Base-by-base conservation (phyloP, 2,329 filamentous ascomycete genomes). In the Colletotrichum chlorophyti region DNA sequence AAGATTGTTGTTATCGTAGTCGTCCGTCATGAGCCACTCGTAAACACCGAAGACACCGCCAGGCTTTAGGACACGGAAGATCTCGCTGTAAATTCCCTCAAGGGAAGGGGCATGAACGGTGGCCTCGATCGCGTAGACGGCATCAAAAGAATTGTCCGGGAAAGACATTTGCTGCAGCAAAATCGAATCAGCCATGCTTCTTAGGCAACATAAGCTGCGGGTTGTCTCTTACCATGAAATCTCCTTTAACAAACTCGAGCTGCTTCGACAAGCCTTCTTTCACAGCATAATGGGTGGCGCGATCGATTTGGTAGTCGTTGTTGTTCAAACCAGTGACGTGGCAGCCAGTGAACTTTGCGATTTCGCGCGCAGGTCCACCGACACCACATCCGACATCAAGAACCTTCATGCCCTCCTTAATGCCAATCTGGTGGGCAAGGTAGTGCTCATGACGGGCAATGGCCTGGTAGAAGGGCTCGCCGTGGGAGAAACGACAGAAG, bases 341-440 rank as follows among this genome's bases (percentile, higher is more conserved):
- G 68, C 85, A 89, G 59, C 90, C 92, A 6, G 91, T 88, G 76
- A 97, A 97, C 77, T 94, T 95, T 76, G 90, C 91, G 69, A 97
- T 97, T 79, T 97, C 92, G 62, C 93, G 85, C 9, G 93, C 93
- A n/a, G 93, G 93, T 29, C 93, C 93, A 66, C 93, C 93, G 58
- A 97, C 91, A 83, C 93, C 93, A 69, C 93, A 97, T 60, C 93
- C 93, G 60, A 97, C 93, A 69, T 97, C 93, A n/a, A 97, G 82
- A 29, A 97, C 93, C 68, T 86, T 89, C 87, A 93, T 93, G 66
- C 85, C 85, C 67, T 91, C 86, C 73, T 88, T 85, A 68, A 97
- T 86, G 64, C 87, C 87, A 74, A 96, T 95, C 73, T 87, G 87
- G 74, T 91, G 86, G 29, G 93, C 93, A 15, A 97, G 88, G 78